phyloP scores from a whole-genome alignment of 441 rosid species.

The Mallotus japonicus region DNA sequence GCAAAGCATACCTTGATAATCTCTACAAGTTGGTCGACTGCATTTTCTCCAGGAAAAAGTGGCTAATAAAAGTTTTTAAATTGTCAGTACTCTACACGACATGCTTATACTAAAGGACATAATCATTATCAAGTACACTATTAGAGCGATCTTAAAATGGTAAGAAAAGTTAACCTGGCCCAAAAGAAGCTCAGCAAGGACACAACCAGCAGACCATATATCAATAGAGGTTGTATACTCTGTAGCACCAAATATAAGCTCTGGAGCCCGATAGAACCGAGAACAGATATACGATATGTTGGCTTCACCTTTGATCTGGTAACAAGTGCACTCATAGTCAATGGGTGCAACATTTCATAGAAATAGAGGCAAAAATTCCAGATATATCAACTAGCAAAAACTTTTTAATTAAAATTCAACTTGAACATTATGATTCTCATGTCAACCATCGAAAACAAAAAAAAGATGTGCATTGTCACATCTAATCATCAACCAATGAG shows the following conservation, averaged over 20 bases:
- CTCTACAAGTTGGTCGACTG: constrained; percentile 97
- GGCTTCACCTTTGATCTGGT: constrained; percentile 85
- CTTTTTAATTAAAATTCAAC: neutral
- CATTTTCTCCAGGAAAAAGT: constrained; percentile 95
- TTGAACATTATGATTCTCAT: neutral
- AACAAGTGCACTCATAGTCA: constrained; percentile 23
- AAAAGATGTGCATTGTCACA: neutral
- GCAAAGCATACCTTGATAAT: constrained; percentile 70
- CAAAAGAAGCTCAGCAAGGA: constrained; percentile 96
- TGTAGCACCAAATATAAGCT: constrained; percentile 98
- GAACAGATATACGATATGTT: constrained; percentile 96
- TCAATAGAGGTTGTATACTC: constrained; percentile 97
- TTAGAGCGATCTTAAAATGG: neutral
- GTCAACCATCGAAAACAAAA: neutral
- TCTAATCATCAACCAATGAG: too few relatives aligned
- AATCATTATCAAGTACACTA: neutral
- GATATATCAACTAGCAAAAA: neutral
- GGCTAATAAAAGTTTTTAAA: constrained; percentile 49
- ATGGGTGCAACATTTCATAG: constrained; percentile 14
- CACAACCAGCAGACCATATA: constrained; percentile 99
- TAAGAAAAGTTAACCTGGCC: constrained; percentile 59
- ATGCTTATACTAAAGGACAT: neutral
- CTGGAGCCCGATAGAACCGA: constrained; percentile 96
- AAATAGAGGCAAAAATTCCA: neutral
- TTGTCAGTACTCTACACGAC: neutral